These are phyloP conservation scores for Apiotrichum laibachii DNA, from an alignment of 1,284 basidiomycete species.

Conservation along the genomic window DNA sequence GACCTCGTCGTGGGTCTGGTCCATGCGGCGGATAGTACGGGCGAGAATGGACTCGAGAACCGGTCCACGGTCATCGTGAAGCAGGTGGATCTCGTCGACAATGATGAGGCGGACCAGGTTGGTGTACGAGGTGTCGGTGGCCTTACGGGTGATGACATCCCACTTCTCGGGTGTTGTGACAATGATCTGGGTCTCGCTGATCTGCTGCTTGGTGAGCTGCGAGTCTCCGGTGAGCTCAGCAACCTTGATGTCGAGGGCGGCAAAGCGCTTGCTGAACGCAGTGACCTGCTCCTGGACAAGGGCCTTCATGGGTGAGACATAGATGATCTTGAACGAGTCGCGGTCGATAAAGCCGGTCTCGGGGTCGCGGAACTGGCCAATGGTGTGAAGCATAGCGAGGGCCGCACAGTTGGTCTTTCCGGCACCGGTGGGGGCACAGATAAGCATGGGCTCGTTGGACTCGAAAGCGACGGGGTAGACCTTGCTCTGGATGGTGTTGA, in stretches of 20 bases:
- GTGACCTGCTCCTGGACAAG: conserved; percentile 97
- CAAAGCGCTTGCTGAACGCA: conserved; percentile 82
- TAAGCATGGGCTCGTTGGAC: conserved; percentile 87
- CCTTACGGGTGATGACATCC: conserved; percentile 99
- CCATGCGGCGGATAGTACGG: conserved; percentile 89
- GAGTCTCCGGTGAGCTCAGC: conserved; percentile 96
- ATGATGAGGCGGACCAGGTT: conserved; percentile 96
- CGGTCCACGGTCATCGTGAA: conserved; percentile 98
- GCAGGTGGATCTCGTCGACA: conserved; percentile 95
- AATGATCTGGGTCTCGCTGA: conserved; percentile 95
- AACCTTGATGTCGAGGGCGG: conserved; percentile 78
- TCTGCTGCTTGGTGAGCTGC: conserved; percentile 98
- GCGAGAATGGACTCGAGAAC: conserved; percentile 92
- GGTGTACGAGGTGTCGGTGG: conserved; percentile 93
- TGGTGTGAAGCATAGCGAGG: conserved; percentile 84
- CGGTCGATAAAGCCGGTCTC: conserved; percentile 81
- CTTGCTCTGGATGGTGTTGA: conserved; percentile 94
- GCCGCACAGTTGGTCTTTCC: conserved; percentile 99
- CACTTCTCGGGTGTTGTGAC: conserved; percentile 99
- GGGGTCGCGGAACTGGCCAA: conserved; percentile 78
- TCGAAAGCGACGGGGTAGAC: conserved; percentile 91
- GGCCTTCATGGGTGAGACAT: conserved; percentile 98
- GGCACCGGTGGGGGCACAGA: conserved; percentile 97
- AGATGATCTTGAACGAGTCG: conserved; percentile 93
- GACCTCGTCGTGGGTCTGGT: conserved; percentile 88